These are phyloP conservation scores for Picea sitchensis DNA, from an alignment of 75 land plant genomes.

Conservation along the genomic window DNA sequence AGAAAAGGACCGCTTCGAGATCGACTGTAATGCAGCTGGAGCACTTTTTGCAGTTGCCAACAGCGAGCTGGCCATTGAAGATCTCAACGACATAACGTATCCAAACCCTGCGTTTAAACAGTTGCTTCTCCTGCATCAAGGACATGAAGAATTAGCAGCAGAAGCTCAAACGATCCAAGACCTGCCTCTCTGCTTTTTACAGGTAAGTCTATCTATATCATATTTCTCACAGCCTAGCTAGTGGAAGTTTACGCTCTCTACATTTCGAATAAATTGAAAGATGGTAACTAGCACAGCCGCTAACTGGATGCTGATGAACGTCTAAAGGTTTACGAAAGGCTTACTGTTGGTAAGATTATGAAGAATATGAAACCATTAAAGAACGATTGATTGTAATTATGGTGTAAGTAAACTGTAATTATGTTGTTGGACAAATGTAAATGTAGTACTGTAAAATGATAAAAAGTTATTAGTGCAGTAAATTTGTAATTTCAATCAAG, in stretches of 20 bases:
- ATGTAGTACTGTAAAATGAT: too few relatives aligned
- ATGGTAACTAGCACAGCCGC: neutral
- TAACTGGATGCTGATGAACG: neutral
- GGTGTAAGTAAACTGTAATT: too few relatives aligned
- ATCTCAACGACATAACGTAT: conserved; percentile 45
- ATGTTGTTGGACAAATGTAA: too few relatives aligned
- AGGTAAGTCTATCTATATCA: neutral
- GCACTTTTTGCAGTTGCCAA: conserved; percentile 37
- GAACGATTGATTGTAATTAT: too few relatives aligned
- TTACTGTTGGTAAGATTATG: too few relatives aligned
- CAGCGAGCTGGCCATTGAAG: conserved; percentile 31
- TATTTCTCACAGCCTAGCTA: neutral
- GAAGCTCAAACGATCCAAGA: too few relatives aligned
- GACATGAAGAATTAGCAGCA: neutral
- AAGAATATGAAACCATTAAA: too few relatives aligned
- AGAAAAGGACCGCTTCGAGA: conserved; percentile 38
- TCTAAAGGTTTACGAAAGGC: too few relatives aligned
- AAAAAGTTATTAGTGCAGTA: too few relatives aligned
- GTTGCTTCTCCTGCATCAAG: neutral
- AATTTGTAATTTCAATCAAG: too few relatives aligned
- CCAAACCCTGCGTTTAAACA: conserved; percentile 46
- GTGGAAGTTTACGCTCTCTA: neutral
- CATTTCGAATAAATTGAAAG: neutral
- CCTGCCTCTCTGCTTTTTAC: neutral
- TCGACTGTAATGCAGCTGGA: conserved; percentile 64